These are phyloP conservation scores for Paraurostyla sp. DNA, from an alignment of 73 alveolate species.

Conservation along the genomic window DNA sequence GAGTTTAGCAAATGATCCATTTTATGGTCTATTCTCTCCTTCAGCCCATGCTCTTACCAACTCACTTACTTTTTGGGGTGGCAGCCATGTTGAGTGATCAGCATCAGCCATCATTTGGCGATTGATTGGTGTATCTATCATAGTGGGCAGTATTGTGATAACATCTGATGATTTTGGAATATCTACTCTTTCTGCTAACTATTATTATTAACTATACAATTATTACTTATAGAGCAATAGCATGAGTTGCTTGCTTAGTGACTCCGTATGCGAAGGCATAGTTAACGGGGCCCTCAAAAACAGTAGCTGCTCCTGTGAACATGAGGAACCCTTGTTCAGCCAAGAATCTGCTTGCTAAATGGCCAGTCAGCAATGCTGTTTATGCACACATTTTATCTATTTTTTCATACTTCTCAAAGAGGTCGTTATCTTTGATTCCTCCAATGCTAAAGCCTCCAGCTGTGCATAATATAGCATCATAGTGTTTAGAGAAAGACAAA, in stretches of 20 bases:
- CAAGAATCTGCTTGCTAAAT: slow-evolving; percentile 80
- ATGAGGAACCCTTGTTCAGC: slow-evolving; percentile 79
- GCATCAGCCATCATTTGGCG: slow-evolving; percentile 92
- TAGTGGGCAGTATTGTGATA: slow-evolving; percentile 83
- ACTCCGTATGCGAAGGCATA: slow-evolving; percentile 85
- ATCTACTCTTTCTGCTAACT: slow-evolving; percentile 80
- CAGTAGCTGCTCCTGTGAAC: slow-evolving; percentile 91
- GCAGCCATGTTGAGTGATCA: slow-evolving; percentile 84
- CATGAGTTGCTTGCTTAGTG: slow-evolving; percentile 89
- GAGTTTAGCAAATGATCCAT: slow-evolving; percentile 84
- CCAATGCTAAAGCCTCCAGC: slow-evolving; percentile 95
- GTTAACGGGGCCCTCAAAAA: slow-evolving; percentile 82
- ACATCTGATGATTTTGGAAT: slow-evolving; percentile 84
- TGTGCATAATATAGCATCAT: slow-evolving; percentile 76
- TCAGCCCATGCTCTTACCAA: slow-evolving; percentile 86
- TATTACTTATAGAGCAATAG: slow-evolving; percentile 80
- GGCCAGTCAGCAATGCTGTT: slow-evolving; percentile 86
- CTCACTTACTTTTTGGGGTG: slow-evolving; percentile 85
- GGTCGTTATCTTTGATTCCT: slow-evolving; percentile 73
- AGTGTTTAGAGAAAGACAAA: not conserved
- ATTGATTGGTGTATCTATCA: slow-evolving; percentile 86
- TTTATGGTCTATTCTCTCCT: slow-evolving; percentile 83
- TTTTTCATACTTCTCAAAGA: slow-evolving; percentile 68
- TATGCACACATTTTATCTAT: slow-evolving; percentile 72
- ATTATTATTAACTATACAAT: no score